Percentiles rank a stretch among this genome's conserved stretches.
phyloP scores from a whole-genome alignment of 768 basidiomycete genomes.

The Suillus americanus region DNA sequence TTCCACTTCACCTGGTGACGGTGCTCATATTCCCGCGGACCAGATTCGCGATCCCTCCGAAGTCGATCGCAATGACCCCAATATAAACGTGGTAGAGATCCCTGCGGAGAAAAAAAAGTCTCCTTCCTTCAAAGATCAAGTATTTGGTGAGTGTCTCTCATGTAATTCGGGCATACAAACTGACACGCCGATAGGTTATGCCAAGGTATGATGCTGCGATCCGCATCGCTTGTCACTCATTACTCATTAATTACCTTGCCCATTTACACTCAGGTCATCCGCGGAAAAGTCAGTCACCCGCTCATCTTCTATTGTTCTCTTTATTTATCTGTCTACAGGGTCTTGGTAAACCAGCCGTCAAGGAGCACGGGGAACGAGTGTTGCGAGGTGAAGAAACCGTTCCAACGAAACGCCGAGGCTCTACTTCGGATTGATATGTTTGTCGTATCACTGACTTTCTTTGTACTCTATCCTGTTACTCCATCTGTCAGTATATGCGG shows the following conservation, averaged over 20 bases:
- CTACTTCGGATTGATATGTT: constrained; percentile 11
- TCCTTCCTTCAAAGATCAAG: constrained; percentile 58
- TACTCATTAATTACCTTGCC: constrained; percentile 5
- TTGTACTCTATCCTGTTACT: not conserved
- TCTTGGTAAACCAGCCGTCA: constrained; percentile 38
- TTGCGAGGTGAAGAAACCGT: constrained; percentile 47
- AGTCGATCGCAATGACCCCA: constrained; percentile 25
- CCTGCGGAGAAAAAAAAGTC: constrained; percentile 18
- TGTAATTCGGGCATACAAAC: not conserved
- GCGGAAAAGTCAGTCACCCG: constrained; percentile 26
- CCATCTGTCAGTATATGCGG: not conserved
- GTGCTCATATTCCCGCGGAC: constrained; percentile 29
- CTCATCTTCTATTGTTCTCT: constrained; percentile 5
- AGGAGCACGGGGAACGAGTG: constrained; percentile 54
- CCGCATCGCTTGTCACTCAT: not conserved
- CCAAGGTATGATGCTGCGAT: constrained; percentile 19
- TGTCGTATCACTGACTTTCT: not conserved
- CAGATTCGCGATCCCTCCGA: constrained; percentile 28
- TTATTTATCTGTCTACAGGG: constrained; percentile 14
- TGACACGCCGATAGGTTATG: constrained; percentile 26
- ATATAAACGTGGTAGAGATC: constrained; percentile 24
- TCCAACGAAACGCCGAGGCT: constrained; percentile 24
- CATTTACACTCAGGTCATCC: constrained; percentile 22
- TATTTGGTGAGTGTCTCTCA: constrained; percentile 43
- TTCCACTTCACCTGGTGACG: constrained; percentile 37